phyloP scores from a whole-genome alignment of 768 basidiomycete species.

The Psilocybe sp. region DNA sequence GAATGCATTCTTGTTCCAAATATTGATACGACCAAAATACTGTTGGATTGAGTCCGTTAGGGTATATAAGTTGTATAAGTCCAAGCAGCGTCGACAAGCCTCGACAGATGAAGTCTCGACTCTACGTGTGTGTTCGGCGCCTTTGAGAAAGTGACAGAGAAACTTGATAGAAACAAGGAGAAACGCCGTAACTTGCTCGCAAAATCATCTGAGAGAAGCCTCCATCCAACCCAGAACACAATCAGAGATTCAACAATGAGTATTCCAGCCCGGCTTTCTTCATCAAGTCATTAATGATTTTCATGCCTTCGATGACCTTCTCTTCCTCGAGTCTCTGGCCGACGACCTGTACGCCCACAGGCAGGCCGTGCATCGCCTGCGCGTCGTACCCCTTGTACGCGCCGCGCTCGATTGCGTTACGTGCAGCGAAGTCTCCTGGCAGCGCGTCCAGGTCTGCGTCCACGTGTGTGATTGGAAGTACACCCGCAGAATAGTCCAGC shows the following conservation, averaged over 20 bases:
- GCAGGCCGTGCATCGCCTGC: slow-evolving; percentile 52
- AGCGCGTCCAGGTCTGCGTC: slow-evolving; percentile 40
- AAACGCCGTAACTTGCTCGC: no score
- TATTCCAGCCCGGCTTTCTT: slow-evolving; percentile 20
- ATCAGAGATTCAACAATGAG: slow-evolving; percentile 3
- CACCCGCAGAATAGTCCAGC: slow-evolving; percentile 45
- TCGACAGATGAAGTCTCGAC: no score
- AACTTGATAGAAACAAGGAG: no score
- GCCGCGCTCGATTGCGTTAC: slow-evolving; percentile 42
- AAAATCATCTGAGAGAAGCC: no score
- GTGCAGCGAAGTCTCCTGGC: slow-evolving; percentile 25
- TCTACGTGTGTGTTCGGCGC: no score
- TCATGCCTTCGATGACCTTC: slow-evolving; percentile 59
- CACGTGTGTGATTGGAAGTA: slow-evolving; percentile 57
- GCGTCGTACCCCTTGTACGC: slow-evolving; percentile 52
- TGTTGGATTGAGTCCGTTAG: no score
- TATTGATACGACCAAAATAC: no score
- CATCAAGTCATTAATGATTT: slow-evolving; percentile 40
- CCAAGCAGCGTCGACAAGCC: no score
- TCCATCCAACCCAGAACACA: no score
- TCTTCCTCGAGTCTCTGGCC: slow-evolving; percentile 63
- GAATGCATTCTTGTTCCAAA: no score
- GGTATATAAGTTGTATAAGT: no score
- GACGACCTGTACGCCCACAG: slow-evolving; percentile 60
- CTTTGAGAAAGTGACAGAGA: no score